These are phyloP conservation scores for Austroboletus niveus DNA, from an alignment of 1,284 basidiomycete genomes.

Conservation along the genomic window DNA sequence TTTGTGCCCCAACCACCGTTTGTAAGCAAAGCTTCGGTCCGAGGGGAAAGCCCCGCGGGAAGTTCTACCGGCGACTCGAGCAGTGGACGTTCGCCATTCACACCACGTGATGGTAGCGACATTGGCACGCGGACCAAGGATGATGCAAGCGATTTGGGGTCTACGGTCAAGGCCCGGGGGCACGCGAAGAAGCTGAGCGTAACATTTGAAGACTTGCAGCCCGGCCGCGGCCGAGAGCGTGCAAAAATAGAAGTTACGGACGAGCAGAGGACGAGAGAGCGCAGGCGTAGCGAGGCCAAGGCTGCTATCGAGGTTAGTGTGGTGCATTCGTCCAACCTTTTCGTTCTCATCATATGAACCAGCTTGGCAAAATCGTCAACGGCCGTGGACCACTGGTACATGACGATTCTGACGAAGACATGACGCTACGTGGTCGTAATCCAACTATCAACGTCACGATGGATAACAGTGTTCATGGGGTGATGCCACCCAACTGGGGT, in stretches of 20 bases:
- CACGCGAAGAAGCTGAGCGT: constrained; percentile 58
- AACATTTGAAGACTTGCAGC: constrained; percentile 47
- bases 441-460: constrained; percentile 45
- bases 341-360: constrained; percentile 3
- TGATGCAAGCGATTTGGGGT: constrained; percentile 35
- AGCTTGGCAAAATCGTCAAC: constrained; percentile 81
- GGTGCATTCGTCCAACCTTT: constrained; percentile 17
- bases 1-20: constrained; percentile 46
- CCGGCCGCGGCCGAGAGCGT: constrained; percentile 28
- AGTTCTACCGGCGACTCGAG: constrained; percentile 80
- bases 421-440: constrained; percentile 12
- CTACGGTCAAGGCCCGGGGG: constrained; percentile 31
- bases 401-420: constrained; percentile 54
- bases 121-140: constrained; percentile 40
- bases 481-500: constrained; percentile 24
- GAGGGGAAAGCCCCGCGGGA: constrained; percentile 61
- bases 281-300: constrained; percentile 41
- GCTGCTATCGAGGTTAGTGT: constrained; percentile 70
- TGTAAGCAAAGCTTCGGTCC: constrained; percentile 33
- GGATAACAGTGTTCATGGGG: constrained; percentile 36
- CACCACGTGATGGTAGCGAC: constrained; percentile 74
- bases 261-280: constrained; percentile 58
- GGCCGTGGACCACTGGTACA: constrained; percentile 59
- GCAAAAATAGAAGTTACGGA: constrained; percentile 35
- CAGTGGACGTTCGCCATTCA: constrained; percentile 65